These are phyloP conservation scores for Artemisia annua DNA, from an alignment of 129 eudicot genomes.

Conservation along the genomic window DNA sequence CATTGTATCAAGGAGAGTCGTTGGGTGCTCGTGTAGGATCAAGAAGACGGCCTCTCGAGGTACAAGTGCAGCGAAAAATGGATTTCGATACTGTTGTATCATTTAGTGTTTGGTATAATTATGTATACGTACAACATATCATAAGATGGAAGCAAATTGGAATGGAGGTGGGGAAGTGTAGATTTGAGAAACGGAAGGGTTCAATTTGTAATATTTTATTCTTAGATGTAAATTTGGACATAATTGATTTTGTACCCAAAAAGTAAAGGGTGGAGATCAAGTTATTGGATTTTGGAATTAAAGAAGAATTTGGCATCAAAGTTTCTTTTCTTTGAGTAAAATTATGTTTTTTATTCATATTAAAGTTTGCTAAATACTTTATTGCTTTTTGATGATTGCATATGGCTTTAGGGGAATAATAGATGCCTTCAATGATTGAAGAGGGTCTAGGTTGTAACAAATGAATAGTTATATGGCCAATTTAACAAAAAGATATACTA, in stretches of 20 bases:
- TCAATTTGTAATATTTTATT: constrained; percentile 33
- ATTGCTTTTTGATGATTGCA: constrained; percentile 29
- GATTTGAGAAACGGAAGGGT: constrained; percentile 31
- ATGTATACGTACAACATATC: constrained; percentile 38
- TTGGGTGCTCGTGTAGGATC: background rate
- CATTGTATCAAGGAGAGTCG: background rate
- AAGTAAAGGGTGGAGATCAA: constrained; percentile 43
- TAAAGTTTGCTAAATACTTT: background rate
- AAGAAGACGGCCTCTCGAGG: constrained; percentile 3
- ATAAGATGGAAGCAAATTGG: constrained; percentile 20
- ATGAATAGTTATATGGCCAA: constrained; percentile 20
- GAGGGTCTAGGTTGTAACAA: constrained; percentile 19
- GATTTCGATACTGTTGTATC: constrained; percentile 34
- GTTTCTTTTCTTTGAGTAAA: constrained; percentile 19
- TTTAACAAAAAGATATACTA: background rate
- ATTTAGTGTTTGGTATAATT: constrained; percentile 31
- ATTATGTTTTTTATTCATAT: background rate
- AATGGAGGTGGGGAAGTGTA: constrained; percentile 41
- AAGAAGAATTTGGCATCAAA: constrained; percentile 6
- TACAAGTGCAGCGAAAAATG: background rate
- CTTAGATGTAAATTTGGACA: constrained; percentile 35
- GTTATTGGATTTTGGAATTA: constrained; percentile 20
- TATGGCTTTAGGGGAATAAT: constrained; percentile 13
- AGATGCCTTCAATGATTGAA: constrained; percentile 44
- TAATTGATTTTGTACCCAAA: constrained; percentile 35